Percentiles rank a stretch among this genome's conserved stretches.
Conservation (phyloP, 192 early-diverging fungal genomes). For the Cladochytrium replicatum region DNA sequence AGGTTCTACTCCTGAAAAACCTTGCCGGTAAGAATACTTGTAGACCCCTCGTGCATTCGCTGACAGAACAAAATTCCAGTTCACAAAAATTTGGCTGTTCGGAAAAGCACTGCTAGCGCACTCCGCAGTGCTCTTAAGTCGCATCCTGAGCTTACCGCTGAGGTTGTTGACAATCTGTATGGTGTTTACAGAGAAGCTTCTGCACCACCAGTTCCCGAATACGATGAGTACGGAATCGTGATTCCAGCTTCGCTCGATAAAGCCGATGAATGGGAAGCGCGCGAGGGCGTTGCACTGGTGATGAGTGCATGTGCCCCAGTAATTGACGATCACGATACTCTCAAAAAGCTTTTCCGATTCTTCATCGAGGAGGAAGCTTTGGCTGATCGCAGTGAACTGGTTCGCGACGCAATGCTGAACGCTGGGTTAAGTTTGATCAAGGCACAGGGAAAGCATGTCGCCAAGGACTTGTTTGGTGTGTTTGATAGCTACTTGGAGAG, state of each 20-base stretch:
- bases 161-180: constrained; percentile 54
- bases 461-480: constrained; percentile 56
- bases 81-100: constrained; percentile 44
- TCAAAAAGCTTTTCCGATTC: constrained; percentile 59
- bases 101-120: constrained; percentile 49
- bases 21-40: too few species aligned
- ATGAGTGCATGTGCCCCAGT: constrained; percentile 57
- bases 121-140: constrained; percentile 51
- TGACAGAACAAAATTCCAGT: too few species aligned
- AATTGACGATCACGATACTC: constrained; percentile 34
- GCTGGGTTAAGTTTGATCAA: constrained; percentile 74
- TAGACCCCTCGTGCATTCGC: too few species aligned
- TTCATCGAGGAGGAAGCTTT: constrained; percentile 72
- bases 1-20: too few species aligned
- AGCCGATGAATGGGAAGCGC: constrained; percentile 67
- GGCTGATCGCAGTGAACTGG: constrained; percentile 70
- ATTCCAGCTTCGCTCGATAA: constrained; percentile 76
- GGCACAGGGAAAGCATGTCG: constrained; percentile 54
- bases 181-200: constrained; percentile 50
- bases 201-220: constrained; percentile 69
- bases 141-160: constrained; percentile 37
- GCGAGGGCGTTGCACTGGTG: constrained; percentile 69
- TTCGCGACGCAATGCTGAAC: constrained; percentile 74
- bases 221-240: constrained; percentile 83
- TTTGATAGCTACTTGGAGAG: constrained; percentile 70